Evolutionary conservation across 23 red algal genomes (phyloP).

Genomic region (Gracilaria gracilis): DNA sequence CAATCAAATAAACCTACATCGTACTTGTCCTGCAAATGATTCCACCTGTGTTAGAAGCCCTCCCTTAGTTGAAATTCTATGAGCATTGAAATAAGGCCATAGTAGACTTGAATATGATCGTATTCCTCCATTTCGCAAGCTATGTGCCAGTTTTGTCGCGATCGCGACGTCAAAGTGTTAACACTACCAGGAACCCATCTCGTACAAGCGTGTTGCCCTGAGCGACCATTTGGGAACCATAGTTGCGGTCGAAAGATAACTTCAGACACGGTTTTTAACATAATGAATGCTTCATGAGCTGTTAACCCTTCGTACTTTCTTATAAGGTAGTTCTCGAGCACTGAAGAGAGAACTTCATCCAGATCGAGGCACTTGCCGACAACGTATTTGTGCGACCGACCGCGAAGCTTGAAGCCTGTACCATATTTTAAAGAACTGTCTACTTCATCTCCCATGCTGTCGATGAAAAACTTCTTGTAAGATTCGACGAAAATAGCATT

Average conservation of each 20-base stretch:
- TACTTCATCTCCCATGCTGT: neutral
- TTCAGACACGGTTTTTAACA: neutral
- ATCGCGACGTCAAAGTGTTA: neutral
- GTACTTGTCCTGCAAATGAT: constrained; percentile 6
- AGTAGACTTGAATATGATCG: neutral
- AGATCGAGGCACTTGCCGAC: neutral
- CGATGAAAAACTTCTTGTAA: constrained; percentile 6
- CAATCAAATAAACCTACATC: neutral
- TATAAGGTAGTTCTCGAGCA: neutral
- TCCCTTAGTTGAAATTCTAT: neutral
- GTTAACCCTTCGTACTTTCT: neutral
- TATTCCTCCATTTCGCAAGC: constrained; percentile 7
- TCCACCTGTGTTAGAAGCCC: neutral
- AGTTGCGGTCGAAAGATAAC: neutral
- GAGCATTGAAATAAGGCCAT: neutral
- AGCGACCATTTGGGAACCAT: neutral
- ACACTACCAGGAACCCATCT: neutral
- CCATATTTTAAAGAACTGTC: neutral
- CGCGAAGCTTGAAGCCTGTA: neutral
- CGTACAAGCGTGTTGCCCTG: neutral
- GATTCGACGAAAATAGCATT: constrained; percentile 15
- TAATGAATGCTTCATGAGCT: neutral
- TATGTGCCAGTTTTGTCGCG: neutral
- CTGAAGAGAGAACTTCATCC: neutral
- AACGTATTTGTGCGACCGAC: neutral